Evolutionary conservation across 441 rosid species (phyloP), one percentile per base, ranked within the genome.

Genomic region (Manihot esculenta): DNA sequence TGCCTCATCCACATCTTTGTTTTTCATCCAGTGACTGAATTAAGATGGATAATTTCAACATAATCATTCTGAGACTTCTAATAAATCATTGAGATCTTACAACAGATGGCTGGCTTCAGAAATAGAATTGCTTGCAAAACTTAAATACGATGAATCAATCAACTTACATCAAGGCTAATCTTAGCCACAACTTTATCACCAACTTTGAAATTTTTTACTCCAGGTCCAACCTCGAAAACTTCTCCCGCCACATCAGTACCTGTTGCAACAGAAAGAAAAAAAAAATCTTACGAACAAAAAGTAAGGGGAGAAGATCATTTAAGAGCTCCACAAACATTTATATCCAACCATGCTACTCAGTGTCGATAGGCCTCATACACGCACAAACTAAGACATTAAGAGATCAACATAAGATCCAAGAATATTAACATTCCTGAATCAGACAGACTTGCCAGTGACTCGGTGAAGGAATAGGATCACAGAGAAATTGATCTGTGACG

Each of bases 181-280:
- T 67, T 17, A n/a, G 90, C 86, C 0, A 90, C 87, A 78, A 90
- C 95, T 87, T 88, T 90, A 75, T 93, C 92, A 67, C 95, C 95
- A 13, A 81, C 72, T 66, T 83, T 88, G 80, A 88, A 87, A 9
- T 84, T 79, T 66, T 82, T 57, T 30, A 85, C 92, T 62, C 78
- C 89, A 35, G 85, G 70, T 61, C 97, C 97, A 78, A 85, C 83
- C 76, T 73, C 81, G 13, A 87, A 27, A n/a, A 89, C 86, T 64
- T 91, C 97, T 74, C 94, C 97, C 33, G 93, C 88, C 20, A 87
- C 83, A 81, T 91, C 97, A 26, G 86, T 81, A 78, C 74, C 94
- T 91, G 80, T 66, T 68, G 69, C 75, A 74, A n/a, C n/a, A n/a
- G n/a, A n/a, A n/a, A n/a, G n/a, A n/a, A n/a, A n/a, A n/a, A n/a